A percentile compares a stretch with the other conserved stretches of the same genome.
Conservation (phyloP, 108 stramenopile species). For the Pseudonitzschia delicatissima region DNA sequence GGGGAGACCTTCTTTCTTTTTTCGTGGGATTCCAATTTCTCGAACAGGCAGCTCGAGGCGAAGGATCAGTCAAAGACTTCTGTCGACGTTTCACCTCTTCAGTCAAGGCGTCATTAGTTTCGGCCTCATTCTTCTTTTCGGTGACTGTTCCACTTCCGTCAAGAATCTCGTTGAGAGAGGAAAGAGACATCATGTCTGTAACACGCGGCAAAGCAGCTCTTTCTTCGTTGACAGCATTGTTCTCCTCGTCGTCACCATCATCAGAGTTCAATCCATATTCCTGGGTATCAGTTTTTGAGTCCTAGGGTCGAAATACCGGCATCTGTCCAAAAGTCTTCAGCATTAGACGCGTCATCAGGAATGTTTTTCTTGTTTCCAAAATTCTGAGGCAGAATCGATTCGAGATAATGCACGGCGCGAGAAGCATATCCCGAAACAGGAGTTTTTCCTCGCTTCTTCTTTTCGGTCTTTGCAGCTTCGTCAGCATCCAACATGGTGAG, state of each 20-base stretch:
- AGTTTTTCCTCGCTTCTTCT: not conserved
- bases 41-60: not conserved
- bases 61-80: no score
- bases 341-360: not conserved
- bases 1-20: not conserved
- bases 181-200: conserved; percentile 33
- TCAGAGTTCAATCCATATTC: conserved; percentile 17
- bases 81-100: no score
- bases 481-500: not conserved
- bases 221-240: not conserved
- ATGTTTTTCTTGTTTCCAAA: conserved; percentile 12
- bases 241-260: not conserved
- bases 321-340: conserved; percentile 9
- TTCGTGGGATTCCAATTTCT: conserved; percentile 2
- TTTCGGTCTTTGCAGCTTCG: not conserved
- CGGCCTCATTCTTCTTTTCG: not conserved
- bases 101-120: no score
- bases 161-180: conserved; percentile 31
- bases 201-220: conserved; percentile 3
- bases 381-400: conserved; percentile 27
- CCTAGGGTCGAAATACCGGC: conserved; percentile 28
- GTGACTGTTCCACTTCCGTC: conserved; percentile 11
- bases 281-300: conserved; percentile 26
- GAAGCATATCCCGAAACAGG: conserved; percentile 16
- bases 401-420: conserved; percentile 22